phyloP scores from a whole-genome alignment of 208 protist genomes.

The Trypanosoma brucei region DNA sequence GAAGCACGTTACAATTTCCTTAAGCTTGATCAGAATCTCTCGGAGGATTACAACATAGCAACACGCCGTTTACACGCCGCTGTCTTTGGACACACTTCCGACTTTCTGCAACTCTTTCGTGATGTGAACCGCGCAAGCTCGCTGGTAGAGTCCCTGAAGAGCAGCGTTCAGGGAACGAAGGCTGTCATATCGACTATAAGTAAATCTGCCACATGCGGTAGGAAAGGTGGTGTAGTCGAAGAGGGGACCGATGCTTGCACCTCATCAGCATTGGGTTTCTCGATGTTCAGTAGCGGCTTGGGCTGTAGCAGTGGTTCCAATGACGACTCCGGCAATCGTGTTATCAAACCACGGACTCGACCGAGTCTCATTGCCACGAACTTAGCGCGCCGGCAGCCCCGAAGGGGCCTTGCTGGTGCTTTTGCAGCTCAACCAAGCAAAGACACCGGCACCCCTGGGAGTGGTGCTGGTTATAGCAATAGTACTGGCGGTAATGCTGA shows the following conservation, averaged over 20 bases:
- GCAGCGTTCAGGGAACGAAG: constrained; percentile 82
- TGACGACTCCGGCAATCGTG: background rate
- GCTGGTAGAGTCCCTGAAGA: constrained; percentile 75
- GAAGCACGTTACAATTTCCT: constrained; percentile 64
- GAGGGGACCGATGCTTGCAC: background rate
- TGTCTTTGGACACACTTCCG: constrained; percentile 69
- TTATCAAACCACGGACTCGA: constrained; percentile 1
- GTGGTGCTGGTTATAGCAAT: background rate
- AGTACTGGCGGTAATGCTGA: background rate
- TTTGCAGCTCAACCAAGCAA: background rate
- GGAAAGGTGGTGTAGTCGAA: constrained; percentile 15
- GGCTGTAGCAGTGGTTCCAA: background rate
- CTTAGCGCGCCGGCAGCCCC: constrained; percentile 1
- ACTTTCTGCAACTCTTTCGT: constrained; percentile 79
- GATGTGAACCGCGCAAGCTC: constrained; percentile 69
- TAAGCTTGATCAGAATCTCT: constrained; percentile 67
- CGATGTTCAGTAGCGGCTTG: constrained; percentile 1
- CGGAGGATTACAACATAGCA: constrained; percentile 65
- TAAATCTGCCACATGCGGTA: constrained; percentile 51
- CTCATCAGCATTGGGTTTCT: constrained; percentile 2
- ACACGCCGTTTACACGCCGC: constrained; percentile 53
- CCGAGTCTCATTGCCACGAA: constrained; percentile 20
- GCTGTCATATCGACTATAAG: constrained; percentile 72
- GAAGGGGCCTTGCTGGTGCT: background rate
- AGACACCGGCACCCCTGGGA: background rate